A percentile compares a stretch with the other conserved stretches of the same genome.
Conservation (phyloP, 176 grass and related monocot genomes). For the Zoysia japonica region DNA sequence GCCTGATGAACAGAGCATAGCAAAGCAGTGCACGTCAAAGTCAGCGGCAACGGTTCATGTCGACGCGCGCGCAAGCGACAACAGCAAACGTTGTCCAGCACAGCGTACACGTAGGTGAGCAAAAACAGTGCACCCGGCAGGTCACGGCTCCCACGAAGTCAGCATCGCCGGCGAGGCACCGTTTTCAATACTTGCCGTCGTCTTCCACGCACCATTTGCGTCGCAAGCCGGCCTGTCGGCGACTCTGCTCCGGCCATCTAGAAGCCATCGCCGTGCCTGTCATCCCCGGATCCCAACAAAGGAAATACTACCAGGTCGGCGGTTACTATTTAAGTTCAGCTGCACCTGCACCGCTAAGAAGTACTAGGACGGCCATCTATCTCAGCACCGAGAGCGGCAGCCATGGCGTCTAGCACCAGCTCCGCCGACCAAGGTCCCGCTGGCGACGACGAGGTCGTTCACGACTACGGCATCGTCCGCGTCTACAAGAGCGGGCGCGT, state of each 20-base stretch:
- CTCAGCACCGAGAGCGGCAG: too few relatives aligned
- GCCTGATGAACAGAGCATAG: too few relatives aligned
- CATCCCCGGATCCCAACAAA: background rate
- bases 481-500: constrained; percentile 38
- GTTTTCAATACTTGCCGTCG: background rate
- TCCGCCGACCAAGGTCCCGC: background rate
- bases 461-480: constrained; percentile 16
- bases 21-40: too few relatives aligned
- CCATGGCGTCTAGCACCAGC: constrained; percentile 13
- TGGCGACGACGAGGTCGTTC: constrained; percentile 3
- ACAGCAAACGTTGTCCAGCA: background rate
- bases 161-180: background rate
- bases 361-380: background rate
- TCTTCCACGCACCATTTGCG: background rate
- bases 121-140: background rate
- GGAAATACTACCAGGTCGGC: background rate
- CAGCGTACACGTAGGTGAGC: background rate
- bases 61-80: background rate
- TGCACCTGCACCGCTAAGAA: too few relatives aligned
- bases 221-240: background rate
- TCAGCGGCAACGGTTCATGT: background rate
- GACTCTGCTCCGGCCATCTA: background rate
- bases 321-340: background rate
- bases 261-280: background rate
- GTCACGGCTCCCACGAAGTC: background rate